Percentiles rank a stretch among this genome's conserved stretches.
Conservation (phyloP, 768 basidiomycete genomes). For the Ramaria sp. region DNA sequence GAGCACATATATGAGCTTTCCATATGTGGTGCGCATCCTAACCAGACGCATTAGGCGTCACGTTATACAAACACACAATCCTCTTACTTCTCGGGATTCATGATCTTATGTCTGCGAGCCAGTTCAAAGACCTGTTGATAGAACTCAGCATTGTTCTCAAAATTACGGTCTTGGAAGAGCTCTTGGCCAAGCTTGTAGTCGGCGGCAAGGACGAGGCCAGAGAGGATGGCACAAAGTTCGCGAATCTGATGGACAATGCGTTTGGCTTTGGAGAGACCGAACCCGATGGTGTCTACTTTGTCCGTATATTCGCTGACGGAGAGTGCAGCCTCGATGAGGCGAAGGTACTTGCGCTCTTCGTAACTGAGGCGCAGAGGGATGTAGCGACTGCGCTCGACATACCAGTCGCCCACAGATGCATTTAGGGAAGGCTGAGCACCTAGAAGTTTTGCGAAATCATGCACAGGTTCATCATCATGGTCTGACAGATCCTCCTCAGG, state of each 20-base stretch:
- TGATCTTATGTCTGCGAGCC: conserved; percentile 78
- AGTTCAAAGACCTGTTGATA: conserved; percentile 76
- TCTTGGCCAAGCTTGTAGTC: conserved; percentile 88
- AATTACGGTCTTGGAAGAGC: conserved; percentile 73
- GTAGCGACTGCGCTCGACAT: conserved; percentile 68
- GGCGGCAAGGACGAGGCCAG: conserved; percentile 69
- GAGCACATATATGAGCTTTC: conserved; percentile 74
- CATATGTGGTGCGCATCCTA: conserved; percentile 74
- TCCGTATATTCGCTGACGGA: conserved; percentile 84
- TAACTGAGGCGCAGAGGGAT: conserved; percentile 73
- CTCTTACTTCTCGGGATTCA: conserved; percentile 69
- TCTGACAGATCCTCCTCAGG: conserved; percentile 20
- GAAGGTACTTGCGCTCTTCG: conserved; percentile 71
- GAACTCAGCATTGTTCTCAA: conserved; percentile 68
- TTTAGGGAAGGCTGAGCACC: conserved; percentile 52
- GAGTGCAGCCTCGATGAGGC: conserved; percentile 76
- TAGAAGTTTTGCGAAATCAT: conserved; percentile 25
- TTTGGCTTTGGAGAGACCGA: conserved; percentile 72
- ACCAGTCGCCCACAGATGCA: conserved; percentile 69
- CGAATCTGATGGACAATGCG: conserved; percentile 80
- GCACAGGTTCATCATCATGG: conserved; percentile 28
- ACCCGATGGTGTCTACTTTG: conserved; percentile 77
- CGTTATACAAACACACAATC: not conserved
- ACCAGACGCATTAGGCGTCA: not conserved
- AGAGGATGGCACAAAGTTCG: conserved; percentile 81